Evolutionary conservation across 805 yeast species (phyloP).

Genomic region (Candida manassasensis): DNA sequence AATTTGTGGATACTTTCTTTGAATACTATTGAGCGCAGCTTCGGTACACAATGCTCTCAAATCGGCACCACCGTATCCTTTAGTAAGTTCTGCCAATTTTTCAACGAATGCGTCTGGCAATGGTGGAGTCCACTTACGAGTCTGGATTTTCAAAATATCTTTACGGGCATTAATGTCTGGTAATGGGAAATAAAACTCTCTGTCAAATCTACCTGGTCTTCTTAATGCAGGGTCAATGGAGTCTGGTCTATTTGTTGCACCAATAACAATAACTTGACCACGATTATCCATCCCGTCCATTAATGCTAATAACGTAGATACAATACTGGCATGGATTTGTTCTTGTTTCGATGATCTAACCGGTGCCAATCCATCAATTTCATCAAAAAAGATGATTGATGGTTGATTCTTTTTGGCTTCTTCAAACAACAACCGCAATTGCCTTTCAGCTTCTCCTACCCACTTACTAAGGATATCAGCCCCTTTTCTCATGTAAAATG

Average conservation of each 20-base stretch:
- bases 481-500: constrained; percentile 97
- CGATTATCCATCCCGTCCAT: constrained; percentile 99
- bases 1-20: constrained; percentile 89
- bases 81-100: constrained; percentile 73
- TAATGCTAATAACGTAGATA: constrained; percentile 86
- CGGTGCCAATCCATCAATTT: constrained; percentile 97
- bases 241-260: constrained; percentile 97
- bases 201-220: constrained; percentile 94
- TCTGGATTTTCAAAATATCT: constrained; percentile 78
- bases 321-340: constrained; percentile 96
- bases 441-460: constrained; percentile 99
- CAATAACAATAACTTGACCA: constrained; percentile 96
- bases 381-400: constrained; percentile 92
- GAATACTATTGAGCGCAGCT: constrained; percentile 89
- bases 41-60: constrained; percentile 91
- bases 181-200: constrained; percentile 93
- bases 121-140: constrained; percentile 83
- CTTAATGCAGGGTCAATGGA: constrained; percentile 97
- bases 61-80: constrained; percentile 98
- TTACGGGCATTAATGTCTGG: constrained; percentile 79
- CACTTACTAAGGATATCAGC: constrained; percentile 96
- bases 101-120: constrained; percentile 52
- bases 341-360: constrained; percentile 97
- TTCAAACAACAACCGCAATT: constrained; percentile 82
- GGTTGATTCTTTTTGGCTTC: constrained; percentile 97